Evolutionary conservation across 176 grass and related monocot species (phyloP).

Genomic region (Thalia dealbata): DNA sequence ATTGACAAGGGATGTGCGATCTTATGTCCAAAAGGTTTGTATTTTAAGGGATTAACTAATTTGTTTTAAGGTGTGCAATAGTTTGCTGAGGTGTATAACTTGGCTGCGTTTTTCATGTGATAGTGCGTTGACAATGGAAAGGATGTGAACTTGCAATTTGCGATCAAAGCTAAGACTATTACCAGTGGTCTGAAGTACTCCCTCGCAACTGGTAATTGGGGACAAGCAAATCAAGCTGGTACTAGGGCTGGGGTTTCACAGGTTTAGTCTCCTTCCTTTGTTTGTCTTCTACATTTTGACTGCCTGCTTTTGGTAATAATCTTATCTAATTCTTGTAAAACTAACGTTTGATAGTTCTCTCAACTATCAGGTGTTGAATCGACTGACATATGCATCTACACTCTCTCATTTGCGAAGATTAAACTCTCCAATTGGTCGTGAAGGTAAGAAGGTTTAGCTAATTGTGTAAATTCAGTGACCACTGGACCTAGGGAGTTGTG

Average conservation of each 20-base stretch:
- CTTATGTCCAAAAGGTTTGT: slow-evolving; percentile 95
- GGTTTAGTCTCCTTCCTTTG: slow-evolving; percentile 26
- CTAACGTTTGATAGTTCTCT: slow-evolving; percentile 5
- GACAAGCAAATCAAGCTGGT: slow-evolving; percentile 11
- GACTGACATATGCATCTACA: slow-evolving; percentile 92
- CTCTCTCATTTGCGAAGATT: slow-evolving; percentile 91
- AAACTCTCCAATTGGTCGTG: slow-evolving; percentile 97
- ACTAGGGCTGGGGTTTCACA: slow-evolving; percentile 78
- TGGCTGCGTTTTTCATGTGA: slow-evolving; percentile 13
- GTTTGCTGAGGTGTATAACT: slow-evolving; percentile 10
- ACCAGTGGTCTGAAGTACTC: slow-evolving; percentile 37
- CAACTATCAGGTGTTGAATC: slow-evolving; percentile 77
- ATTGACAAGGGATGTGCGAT: slow-evolving; percentile 91
- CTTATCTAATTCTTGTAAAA: not conserved
- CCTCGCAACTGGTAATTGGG: slow-evolving; percentile 13
- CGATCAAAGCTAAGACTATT: slow-evolving; percentile 98
- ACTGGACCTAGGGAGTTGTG: no score
- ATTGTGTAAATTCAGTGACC: not conserved
- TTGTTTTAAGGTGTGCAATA: slow-evolving; percentile 14
- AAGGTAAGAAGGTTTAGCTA: slow-evolving; percentile 43
- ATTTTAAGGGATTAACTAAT: not conserved
- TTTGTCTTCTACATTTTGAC: not conserved
- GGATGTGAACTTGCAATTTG: slow-evolving; percentile 98
- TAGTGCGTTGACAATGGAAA: slow-evolving; percentile 98
- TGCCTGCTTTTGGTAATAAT: not conserved